Conservation (phyloP, 345 rosid genomes). For the Physaria fendleri region DNA sequence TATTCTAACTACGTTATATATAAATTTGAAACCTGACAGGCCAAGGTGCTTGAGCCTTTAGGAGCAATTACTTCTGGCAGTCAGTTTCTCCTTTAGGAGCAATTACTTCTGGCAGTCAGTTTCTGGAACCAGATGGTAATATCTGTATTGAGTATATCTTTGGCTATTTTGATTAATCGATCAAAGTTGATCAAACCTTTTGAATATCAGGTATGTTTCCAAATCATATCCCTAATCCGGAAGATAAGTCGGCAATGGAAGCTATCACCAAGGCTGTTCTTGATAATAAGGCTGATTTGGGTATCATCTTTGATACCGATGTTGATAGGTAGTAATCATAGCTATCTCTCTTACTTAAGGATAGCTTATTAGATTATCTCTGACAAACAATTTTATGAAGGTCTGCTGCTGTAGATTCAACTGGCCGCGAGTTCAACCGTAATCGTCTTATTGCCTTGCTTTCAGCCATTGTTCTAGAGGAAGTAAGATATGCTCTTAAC, state of each 20-base stretch:
- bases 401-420: conserved; percentile 99
- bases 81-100: too few species aligned
- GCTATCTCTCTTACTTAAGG: not conserved
- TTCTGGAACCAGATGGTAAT: conserved; percentile 95
- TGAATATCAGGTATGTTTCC: conserved; percentile 73
- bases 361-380: conserved; percentile 1
- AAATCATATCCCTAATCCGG: conserved; percentile 97
- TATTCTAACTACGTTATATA: not conserved
- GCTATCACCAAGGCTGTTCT: conserved; percentile 88
- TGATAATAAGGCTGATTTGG: conserved; percentile 83
- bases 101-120: conserved; percentile 85
- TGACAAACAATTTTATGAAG: conserved; percentile 32
- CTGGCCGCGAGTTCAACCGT: conserved; percentile 82
- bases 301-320: conserved; percentile 97
- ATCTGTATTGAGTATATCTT: conserved; percentile 2
- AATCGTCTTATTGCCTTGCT: conserved; percentile 86
- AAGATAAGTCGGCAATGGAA: conserved; percentile 89
- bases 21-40: conserved; percentile 40
- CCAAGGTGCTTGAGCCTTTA: conserved; percentile 88
- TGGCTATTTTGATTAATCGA: conserved; percentile 4
- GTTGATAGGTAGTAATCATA: conserved; percentile 67
- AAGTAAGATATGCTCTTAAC: conserved; percentile 46
- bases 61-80: conserved; percentile 91
- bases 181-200: not conserved
- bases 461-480: conserved; percentile 93